Evolutionary conservation across 1,139 yeast genomes (phyloP).

Genomic region (Protomyces arabidopsidicola): DNA sequence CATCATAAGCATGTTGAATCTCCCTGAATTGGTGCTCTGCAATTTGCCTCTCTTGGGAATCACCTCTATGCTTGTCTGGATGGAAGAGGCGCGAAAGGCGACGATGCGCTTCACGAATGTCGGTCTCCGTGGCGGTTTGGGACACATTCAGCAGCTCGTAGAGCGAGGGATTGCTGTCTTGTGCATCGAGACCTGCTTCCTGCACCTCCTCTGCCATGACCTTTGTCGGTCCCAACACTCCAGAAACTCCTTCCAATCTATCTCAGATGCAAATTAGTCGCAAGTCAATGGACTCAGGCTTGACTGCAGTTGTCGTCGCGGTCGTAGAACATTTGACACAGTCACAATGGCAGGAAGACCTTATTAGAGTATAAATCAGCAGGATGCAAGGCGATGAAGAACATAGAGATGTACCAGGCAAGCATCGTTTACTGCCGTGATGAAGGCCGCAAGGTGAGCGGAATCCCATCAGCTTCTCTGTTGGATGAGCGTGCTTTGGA

Average conservation of each 20-base stretch:
- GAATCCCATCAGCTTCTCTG: not conserved
- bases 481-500: not conserved
- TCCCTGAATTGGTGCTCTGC: slow-evolving; percentile 25
- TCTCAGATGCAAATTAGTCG: too few species aligned
- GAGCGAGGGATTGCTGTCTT: not conserved
- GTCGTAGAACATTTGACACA: not conserved
- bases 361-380: not conserved
- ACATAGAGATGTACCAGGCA: too few species aligned
- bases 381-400: too few species aligned
- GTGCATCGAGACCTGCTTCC: not conserved
- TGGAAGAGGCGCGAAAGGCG: slow-evolving; percentile 27
- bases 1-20: slow-evolving; percentile 53
- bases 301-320: not conserved
- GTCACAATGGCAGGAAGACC: not conserved
- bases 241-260: not conserved
- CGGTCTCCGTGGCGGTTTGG: slow-evolving; percentile 19
- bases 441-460: not conserved
- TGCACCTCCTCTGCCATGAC: not conserved
- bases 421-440: not conserved
- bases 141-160: slow-evolving; percentile 9
- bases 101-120: slow-evolving; percentile 27
- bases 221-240: not conserved
- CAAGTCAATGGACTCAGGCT: too few species aligned
- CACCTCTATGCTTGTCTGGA: slow-evolving; percentile 29
- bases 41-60: not conserved